Percentiles rank a stretch among this genome's conserved stretches.
Conservation (phyloP, 2,329 filamentous ascomycete genomes). For the Thermothelomyces thermophilus region DNA sequence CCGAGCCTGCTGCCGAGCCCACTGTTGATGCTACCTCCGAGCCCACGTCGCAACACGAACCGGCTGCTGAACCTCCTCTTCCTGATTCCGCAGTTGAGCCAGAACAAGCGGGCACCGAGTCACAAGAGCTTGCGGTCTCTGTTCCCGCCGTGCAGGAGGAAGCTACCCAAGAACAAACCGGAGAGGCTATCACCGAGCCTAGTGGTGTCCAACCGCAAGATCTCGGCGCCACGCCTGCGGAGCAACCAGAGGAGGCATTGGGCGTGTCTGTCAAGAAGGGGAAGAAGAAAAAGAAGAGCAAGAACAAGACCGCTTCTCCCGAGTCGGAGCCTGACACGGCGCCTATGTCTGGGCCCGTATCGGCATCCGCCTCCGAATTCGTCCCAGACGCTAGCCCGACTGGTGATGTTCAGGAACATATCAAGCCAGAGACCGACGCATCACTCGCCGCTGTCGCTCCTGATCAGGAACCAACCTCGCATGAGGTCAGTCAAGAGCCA, state of each 20-base stretch:
- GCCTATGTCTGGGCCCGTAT: background rate
- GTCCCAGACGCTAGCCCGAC: background rate
- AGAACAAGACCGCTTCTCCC: background rate
- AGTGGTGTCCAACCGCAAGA: background rate
- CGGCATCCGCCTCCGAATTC: background rate
- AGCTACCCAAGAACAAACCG: background rate
- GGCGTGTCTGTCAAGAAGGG: background rate
- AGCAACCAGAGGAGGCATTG: background rate
- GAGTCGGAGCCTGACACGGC: background rate
- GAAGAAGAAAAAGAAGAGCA: slow-evolving; percentile 1
- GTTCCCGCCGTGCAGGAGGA: background rate
- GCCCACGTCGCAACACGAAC: background rate
- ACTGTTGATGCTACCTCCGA: background rate
- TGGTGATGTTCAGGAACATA: background rate
- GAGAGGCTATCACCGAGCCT: background rate
- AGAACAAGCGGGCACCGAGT: background rate
- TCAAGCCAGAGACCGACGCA: background rate
- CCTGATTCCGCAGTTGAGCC: background rate
- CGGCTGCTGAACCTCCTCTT: background rate
- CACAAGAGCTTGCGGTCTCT: background rate
- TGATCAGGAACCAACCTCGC: background rate
- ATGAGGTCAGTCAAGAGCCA: background rate
- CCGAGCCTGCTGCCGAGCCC: background rate
- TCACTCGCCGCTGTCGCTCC: background rate
- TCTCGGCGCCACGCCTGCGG: background rate